Evolutionary conservation across 202 grass and related monocot genomes (phyloP).

Genomic region (Panicum hallii): DNA sequence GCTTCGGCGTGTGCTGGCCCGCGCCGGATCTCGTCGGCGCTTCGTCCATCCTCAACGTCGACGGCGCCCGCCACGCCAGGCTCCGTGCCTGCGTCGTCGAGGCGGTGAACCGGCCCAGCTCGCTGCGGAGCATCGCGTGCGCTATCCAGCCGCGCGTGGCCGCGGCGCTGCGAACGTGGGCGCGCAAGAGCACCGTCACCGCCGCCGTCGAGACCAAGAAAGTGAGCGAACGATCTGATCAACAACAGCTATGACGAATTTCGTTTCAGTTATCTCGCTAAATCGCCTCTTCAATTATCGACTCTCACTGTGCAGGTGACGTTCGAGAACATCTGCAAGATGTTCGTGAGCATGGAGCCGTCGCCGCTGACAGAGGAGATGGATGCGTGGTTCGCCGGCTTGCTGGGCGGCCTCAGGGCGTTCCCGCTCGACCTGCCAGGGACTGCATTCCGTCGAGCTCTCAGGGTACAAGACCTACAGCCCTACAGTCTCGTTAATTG

Average conservation of each 20-base stretch:
- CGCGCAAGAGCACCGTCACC: slow-evolving; percentile 26
- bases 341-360: slow-evolving; percentile 50
- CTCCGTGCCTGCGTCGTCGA: slow-evolving; percentile 15
- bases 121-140: slow-evolving; percentile 34
- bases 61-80: slow-evolving; percentile 20
- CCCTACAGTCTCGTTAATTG: background rate
- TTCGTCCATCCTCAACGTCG: slow-evolving; percentile 7
- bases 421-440: slow-evolving; percentile 41
- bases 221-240: background rate
- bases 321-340: slow-evolving; percentile 51
- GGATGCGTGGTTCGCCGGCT: slow-evolving; percentile 23
- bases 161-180: slow-evolving; percentile 40
- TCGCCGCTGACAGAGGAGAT: slow-evolving; percentile 29
- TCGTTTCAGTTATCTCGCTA: background rate
- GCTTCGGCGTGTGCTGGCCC: slow-evolving; percentile 41
- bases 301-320: slow-evolving; percentile 25
- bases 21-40: slow-evolving; percentile 38
- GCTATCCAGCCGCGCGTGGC: slow-evolving; percentile 37
- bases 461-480: background rate
- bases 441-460: slow-evolving; percentile 26
- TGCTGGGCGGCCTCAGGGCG: slow-evolving; percentile 30
- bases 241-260: background rate
- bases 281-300: background rate
- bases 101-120: slow-evolving; percentile 22
- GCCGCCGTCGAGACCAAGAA: slow-evolving; percentile 39